Percentiles rank a stretch among this genome's conserved stretches.
phyloP scores from a whole-genome alignment of 345 rosid species.

The Pistacia integerrima region DNA sequence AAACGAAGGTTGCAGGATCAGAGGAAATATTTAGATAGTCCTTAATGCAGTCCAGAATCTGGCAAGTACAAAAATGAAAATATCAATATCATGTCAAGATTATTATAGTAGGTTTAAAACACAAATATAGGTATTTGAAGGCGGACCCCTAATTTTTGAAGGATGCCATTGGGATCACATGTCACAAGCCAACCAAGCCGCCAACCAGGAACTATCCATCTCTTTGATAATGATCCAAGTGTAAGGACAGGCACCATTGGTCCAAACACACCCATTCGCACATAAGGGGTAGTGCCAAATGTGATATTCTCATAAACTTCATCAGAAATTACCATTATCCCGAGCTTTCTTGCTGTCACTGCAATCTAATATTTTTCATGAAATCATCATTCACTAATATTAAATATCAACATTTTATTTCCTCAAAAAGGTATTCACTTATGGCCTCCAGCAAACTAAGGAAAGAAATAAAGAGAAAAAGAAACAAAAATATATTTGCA shows the following conservation, averaged over 20 bases:
- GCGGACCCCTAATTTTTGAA: slow-evolving; percentile 43
- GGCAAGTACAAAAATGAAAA: background rate
- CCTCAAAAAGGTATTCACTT: background rate
- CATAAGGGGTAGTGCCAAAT: slow-evolving; percentile 53
- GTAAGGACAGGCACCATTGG: slow-evolving; percentile 62
- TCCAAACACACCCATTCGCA: slow-evolving; percentile 61
- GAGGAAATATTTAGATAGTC: slow-evolving; percentile 10
- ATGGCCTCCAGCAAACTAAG: background rate
- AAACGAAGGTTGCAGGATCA: slow-evolving; percentile 54
- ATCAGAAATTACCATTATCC: slow-evolving; percentile 57
- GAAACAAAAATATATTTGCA: no score
- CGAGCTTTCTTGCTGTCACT: slow-evolving; percentile 55
- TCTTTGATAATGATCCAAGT: slow-evolving; percentile 64
- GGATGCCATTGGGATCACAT: slow-evolving; percentile 47
- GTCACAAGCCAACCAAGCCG: slow-evolving; percentile 62
- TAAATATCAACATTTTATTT: no score
- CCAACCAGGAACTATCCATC: slow-evolving; percentile 81
- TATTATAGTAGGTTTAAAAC: background rate
- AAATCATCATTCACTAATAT: no score
- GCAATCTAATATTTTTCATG: slow-evolving; percentile 38
- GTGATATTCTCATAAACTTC: slow-evolving; percentile 57
- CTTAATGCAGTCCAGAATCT: slow-evolving; percentile 30
- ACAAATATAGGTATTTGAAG: background rate
- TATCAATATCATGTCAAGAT: background rate
- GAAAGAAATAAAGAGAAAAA: no score